phyloP scores from a whole-genome alignment of 2,329 filamentous ascomycete species.

The Colletotrichum echinochloae region DNA sequence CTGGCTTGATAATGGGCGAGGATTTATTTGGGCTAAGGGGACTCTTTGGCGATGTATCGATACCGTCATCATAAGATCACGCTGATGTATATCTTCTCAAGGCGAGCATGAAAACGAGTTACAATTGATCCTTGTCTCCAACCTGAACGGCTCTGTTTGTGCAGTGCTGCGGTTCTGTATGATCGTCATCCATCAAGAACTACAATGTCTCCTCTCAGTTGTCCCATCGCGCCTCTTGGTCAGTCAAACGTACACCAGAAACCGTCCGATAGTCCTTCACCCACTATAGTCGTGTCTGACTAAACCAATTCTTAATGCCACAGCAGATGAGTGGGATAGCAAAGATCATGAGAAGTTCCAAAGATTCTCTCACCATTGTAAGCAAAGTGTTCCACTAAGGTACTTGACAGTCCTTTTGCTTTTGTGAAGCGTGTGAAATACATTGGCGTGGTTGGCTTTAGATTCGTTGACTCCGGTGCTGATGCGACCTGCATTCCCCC shows the following conservation, averaged over 20 bases:
- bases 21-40: neutral
- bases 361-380: no score
- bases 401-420: no score
- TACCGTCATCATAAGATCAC: neutral
- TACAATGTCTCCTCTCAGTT: no score
- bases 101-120: neutral
- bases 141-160: neutral
- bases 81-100: neutral
- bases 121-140: neutral
- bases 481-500: neutral
- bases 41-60: neutral
- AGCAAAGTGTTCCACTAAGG: no score
- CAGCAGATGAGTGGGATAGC: no score
- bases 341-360: no score
- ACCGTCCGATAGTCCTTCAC: no score
- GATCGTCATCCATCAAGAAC: no score
- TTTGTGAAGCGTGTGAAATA: neutral
- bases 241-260: no score
- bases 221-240: no score
- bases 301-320: no score
- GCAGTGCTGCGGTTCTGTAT: neutral
- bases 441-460: neutral
- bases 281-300: no score
- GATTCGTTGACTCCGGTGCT: neutral
- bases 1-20: neutral